A percentile compares a stretch with the other conserved stretches of the same genome.
Evolutionary conservation across 116 monocot genomes (phyloP).

Genomic region (Iris pallida): DNA sequence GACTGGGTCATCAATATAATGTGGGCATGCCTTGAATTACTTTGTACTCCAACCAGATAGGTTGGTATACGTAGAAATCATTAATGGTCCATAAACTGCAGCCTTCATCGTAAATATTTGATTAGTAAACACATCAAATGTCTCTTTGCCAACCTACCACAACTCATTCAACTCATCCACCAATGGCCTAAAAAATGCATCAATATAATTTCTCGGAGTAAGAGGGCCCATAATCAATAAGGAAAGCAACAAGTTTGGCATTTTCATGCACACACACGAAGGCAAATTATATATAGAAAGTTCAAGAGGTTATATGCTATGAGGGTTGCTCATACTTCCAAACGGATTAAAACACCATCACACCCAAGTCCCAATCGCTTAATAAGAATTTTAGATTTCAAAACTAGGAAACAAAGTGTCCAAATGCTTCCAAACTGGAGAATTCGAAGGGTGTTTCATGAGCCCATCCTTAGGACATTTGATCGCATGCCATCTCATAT

Average conservation of each 20-base stretch:
- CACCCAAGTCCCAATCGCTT: background rate
- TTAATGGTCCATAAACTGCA: background rate
- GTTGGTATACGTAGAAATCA: background rate
- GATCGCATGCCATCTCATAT: background rate
- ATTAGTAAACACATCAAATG: background rate
- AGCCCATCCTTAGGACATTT: background rate
- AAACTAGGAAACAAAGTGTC: background rate
- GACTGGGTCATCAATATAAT: background rate
- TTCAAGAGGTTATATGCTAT: background rate
- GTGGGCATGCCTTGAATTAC: background rate
- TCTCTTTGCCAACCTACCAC: background rate
- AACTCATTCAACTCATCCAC: background rate
- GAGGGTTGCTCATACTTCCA: background rate
- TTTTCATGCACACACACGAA: background rate
- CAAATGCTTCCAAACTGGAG: background rate
- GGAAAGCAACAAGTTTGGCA: background rate
- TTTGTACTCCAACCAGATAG: constrained; percentile 1
- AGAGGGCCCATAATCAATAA: background rate
- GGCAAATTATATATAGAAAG: background rate
- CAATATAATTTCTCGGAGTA: background rate
- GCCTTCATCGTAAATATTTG: background rate
- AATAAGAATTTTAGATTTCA: background rate
- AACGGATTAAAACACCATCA: background rate
- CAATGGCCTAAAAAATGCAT: background rate
- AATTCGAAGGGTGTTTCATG: background rate